These are phyloP conservation scores for Alternaria sp. DNA, from an alignment of 2,329 filamentous ascomycete genomes.

Conservation along the genomic window DNA sequence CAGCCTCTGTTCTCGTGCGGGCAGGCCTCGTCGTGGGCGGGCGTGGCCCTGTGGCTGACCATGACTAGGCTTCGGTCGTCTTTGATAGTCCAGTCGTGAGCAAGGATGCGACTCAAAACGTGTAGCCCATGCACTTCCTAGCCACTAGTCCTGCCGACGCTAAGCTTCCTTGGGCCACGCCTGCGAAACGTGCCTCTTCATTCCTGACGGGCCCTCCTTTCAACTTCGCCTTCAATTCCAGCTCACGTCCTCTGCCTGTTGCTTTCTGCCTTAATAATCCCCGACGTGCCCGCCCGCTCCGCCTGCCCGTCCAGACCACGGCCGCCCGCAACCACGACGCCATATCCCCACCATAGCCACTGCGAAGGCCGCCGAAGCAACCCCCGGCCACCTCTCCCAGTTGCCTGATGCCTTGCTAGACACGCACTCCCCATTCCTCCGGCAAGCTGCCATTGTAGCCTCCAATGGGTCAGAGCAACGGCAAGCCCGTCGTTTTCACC, in stretches of 20 bases:
- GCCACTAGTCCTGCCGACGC: slow-evolving; percentile 18
- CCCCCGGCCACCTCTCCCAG: slow-evolving; percentile 1
- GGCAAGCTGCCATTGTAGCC: slow-evolving; percentile 39
- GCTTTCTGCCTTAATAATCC: slow-evolving; percentile 19
- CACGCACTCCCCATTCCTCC: slow-evolving; percentile 19
- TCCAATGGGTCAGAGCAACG: slow-evolving; percentile 91
- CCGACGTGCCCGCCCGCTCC: slow-evolving; percentile 13
- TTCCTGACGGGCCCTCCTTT: slow-evolving; percentile 39
- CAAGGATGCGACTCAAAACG: slow-evolving; percentile 23
- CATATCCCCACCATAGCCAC: slow-evolving; percentile 13
- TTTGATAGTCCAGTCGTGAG: slow-evolving; percentile 1
- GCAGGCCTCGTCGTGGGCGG: not conserved
- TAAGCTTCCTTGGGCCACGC: slow-evolving; percentile 26
- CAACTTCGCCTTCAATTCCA: slow-evolving; percentile 19
- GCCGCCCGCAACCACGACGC: slow-evolving; percentile 18
- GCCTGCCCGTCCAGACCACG: slow-evolving; percentile 11
- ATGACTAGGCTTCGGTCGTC: slow-evolving; percentile 12
- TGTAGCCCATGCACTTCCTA: slow-evolving; percentile 17
- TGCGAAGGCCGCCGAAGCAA: slow-evolving; percentile 19
- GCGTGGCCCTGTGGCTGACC: not conserved
- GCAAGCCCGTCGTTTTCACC: slow-evolving; percentile 89
- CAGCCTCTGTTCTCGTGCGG: slow-evolving; percentile 1
- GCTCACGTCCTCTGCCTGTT: slow-evolving; percentile 8
- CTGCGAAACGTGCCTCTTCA: slow-evolving; percentile 37
- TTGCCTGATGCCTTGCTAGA: slow-evolving; percentile 41